These are phyloP conservation scores for Pythium pectinolyticum DNA, from an alignment of 352 stramenopile species.

Conservation along the genomic window DNA sequence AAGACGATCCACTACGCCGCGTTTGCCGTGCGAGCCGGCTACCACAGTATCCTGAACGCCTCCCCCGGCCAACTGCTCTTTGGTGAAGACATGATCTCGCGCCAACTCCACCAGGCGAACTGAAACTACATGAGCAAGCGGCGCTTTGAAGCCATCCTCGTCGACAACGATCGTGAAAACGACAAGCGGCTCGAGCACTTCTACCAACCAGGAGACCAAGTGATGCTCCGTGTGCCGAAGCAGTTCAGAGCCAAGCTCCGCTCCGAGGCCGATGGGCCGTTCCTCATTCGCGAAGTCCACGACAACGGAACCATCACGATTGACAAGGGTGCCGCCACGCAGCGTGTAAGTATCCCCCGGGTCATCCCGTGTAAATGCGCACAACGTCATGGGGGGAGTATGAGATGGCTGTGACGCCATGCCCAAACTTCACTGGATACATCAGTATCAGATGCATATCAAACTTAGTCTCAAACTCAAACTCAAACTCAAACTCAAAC, in stretches of 20 bases:
- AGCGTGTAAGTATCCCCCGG: constrained; percentile 5
- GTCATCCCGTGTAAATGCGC: constrained; percentile 1
- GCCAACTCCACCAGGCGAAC: constrained; percentile 7
- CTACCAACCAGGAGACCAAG: constrained; percentile 6
- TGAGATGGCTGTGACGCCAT: no score
- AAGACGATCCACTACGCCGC: constrained; percentile 12
- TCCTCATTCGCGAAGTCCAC: neutral
- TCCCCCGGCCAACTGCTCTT: constrained; percentile 13
- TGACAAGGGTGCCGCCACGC: neutral
- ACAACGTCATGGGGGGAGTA: constrained; percentile 10
- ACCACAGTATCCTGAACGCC: constrained; percentile 13
- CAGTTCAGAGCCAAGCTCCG: neutral
- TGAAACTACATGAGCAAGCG: constrained; percentile 12
- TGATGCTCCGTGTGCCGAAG: constrained; percentile 13
- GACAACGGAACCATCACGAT: constrained; percentile 12
- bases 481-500: no score
- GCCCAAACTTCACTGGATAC: no score
- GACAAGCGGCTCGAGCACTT: constrained; percentile 6
- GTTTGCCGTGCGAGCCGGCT: constrained; percentile 12
- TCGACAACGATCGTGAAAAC: constrained; percentile 11
- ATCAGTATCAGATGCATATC: no score
- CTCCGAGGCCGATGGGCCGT: neutral
- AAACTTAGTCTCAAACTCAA: no score
- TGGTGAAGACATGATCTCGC: constrained; percentile 15
- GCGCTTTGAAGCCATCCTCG: constrained; percentile 13